Base-by-base conservation (phyloP, 805 yeast genomes). In the Starmerella bombi region DNA sequence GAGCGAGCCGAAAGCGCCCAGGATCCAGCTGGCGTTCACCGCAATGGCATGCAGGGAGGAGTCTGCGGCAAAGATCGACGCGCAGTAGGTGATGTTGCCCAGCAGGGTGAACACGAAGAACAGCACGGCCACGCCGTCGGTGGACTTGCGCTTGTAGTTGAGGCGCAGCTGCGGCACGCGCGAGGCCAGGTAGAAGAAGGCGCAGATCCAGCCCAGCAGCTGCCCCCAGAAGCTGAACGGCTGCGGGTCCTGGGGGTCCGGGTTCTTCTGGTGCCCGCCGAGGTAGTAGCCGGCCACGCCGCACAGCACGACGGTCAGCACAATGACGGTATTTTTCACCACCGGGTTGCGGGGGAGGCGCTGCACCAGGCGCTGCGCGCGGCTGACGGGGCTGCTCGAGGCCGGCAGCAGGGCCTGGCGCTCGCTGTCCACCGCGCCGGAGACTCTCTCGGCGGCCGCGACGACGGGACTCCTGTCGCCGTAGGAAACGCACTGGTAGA, bases 21-120 rank as follows among this genome's bases (percentile, higher is more conserved):
- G 75, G 42, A 88, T 66, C 98, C 98, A 88, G 19, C 93, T 77
- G 2, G 88, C 74, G 59, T 91, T 93, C 37, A 91, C 77, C 49
- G 80, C 56, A 25, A 88, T 56, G 50, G 84, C 88, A 46, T 74
- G 67, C 53, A 68, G 65, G 40, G 83, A 77, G 36, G 77, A 65
- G 49, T 84, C 82, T 5, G 59, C 57, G 34, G 80, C 72, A 37
- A 88, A 64, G 39, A 88, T 88, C 9, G 93, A 80, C 12, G 82
- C 70, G 31, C 91, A 94, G 53, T 85, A 91, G 1, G 95, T 83
- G 55, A 82, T 65, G 58, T 88, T 91, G 35, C 98, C 98, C 42
- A 88, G 64, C 59, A 95, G 85, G 17, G 98, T 97, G 67, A 91
- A 88, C 18, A 91, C 63, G 62, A 88, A 88, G 61, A 91, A 88